Percentiles rank a stretch among this genome's conserved stretches.
Conservation (phyloP, 225 moss, liverwort and hornwort genomes). For the Pseudisothecium myosuroides region DNA sequence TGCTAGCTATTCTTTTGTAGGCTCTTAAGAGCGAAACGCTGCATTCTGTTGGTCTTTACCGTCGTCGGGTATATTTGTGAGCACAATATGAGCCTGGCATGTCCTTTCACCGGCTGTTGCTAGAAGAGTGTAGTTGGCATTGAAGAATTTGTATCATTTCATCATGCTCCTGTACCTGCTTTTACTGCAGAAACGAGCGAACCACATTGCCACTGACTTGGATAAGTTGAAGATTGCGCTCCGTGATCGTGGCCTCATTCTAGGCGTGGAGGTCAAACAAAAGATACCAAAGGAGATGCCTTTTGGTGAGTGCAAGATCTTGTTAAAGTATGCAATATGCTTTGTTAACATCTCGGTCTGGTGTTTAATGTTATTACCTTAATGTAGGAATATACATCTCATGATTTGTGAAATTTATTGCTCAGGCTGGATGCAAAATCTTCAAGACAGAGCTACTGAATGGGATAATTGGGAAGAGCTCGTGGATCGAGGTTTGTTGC, state of each 20-base stretch:
- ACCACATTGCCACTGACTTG: slow-evolving; percentile 69
- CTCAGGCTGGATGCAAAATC: slow-evolving; percentile 78
- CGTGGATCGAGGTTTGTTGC: slow-evolving; percentile 68
- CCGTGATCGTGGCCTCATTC: slow-evolving; percentile 63
- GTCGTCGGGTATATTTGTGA: neutral
- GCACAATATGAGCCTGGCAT: neutral
- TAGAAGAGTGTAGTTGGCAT: neutral
- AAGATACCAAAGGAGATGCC: slow-evolving; percentile 66
- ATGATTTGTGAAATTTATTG: neutral
- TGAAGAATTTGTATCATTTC: neutral
- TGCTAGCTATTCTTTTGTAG: neutral
- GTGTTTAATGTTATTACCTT: neutral
- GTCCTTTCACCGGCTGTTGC: neutral
- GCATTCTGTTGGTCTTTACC: neutral
- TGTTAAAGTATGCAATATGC: neutral
- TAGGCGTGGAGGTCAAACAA: slow-evolving; percentile 73
- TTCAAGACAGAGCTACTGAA: slow-evolving; percentile 73
- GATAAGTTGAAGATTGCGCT: slow-evolving; percentile 88
- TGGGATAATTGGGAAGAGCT: slow-evolving; percentile 97
- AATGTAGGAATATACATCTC: neutral
- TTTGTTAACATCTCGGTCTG: neutral
- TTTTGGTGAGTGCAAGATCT: slow-evolving; percentile 50
- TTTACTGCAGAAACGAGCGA: slow-evolving; percentile 63
- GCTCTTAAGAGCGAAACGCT: neutral
- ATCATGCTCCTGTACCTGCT: neutral